Evolutionary conservation across 2,329 filamentous ascomycete genomes (phyloP).

Genomic region (Juglanconis juglandina): DNA sequence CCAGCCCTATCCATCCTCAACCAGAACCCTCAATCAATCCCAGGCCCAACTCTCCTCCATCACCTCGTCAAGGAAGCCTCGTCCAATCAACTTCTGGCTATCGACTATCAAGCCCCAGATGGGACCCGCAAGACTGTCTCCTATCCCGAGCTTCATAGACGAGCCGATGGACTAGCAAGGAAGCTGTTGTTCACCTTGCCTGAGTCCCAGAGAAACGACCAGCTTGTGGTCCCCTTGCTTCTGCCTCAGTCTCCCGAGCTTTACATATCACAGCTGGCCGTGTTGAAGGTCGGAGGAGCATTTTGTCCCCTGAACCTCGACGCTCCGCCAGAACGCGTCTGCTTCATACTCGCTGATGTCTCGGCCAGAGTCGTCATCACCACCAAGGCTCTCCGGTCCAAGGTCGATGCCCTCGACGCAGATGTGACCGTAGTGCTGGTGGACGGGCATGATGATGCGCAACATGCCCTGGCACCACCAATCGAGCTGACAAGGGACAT

Average conservation of each 20-base stretch:
- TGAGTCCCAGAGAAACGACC: conserved; percentile 17
- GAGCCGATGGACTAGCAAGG: conserved; percentile 6
- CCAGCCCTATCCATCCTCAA: conserved; percentile 44
- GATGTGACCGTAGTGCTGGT: conserved; percentile 35
- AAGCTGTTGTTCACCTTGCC: conserved; percentile 8
- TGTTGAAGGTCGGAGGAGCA: conserved; percentile 76
- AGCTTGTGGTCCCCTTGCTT: conserved; percentile 68
- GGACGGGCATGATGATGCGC: conserved; percentile 21
- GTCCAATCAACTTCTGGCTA: conserved; percentile 43
- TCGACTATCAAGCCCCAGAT: conserved; percentile 59
- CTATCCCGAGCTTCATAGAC: conserved; percentile 59
- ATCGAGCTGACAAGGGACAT: conserved; percentile 11
- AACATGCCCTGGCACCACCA: not conserved
- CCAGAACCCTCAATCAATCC: conserved; percentile 35
- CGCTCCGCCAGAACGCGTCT: conserved; percentile 70
- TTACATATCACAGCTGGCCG: conserved; percentile 73
- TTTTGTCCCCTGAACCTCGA: conserved; percentile 84
- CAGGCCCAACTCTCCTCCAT: conserved; percentile 47
- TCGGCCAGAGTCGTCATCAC: conserved; percentile 67
- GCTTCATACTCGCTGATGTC: conserved; percentile 78
- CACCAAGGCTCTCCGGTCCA: conserved; percentile 43
- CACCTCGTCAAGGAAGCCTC: conserved; percentile 52
- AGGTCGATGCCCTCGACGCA: conserved; percentile 32
- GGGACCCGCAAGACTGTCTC: conserved; percentile 47
- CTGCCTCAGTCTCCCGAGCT: conserved; percentile 73